Evolutionary conservation across 106 monocot species (phyloP).

Genomic region (Cymbidium sinense): DNA sequence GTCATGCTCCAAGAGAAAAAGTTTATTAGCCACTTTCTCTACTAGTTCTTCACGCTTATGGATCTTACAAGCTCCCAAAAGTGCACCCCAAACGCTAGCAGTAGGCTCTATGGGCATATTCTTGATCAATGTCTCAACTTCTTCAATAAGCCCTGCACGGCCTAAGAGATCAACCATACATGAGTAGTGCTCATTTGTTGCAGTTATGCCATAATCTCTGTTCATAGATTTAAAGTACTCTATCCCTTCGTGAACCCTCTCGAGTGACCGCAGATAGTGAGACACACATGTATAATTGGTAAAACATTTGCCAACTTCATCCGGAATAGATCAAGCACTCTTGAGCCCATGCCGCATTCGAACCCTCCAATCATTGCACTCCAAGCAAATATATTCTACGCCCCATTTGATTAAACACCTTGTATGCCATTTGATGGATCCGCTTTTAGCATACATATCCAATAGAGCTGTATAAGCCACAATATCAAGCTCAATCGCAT

Average conservation of each 20-base stretch:
- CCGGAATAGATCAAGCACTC: conserved; percentile 18
- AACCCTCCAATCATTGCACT: conserved; percentile 34
- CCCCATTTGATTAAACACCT: conserved; percentile 20
- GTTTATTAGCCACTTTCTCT: conserved; percentile 21
- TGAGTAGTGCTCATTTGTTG: conserved; percentile 27
- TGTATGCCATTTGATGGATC: conserved; percentile 13
- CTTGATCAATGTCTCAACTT: conserved; percentile 25
- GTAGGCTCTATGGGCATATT: conserved; percentile 17
- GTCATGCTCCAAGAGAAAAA: conserved; percentile 24
- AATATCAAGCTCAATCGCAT: conserved; percentile 10
- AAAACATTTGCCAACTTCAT: conserved; percentile 21
- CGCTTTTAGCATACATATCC: conserved; percentile 41
- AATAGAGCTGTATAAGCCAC: conserved; percentile 27
- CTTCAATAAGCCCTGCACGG: conserved; percentile 29
- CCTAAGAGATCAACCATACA: conserved; percentile 48
- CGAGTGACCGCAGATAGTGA: conserved; percentile 29
- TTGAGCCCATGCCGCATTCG: conserved; percentile 19
- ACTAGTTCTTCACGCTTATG: conserved; percentile 17
- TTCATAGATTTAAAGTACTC: conserved; percentile 26
- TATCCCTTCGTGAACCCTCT: conserved; percentile 22
- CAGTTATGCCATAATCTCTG: conserved; percentile 15
- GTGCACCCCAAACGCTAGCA: conserved; percentile 29
- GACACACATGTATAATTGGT: conserved; percentile 33
- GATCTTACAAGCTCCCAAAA: conserved; percentile 32
- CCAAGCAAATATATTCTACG: conserved; percentile 30